Conservation (phyloP, 176 grass and related monocot species). For the Echinochloa phyllopogon region DNA sequence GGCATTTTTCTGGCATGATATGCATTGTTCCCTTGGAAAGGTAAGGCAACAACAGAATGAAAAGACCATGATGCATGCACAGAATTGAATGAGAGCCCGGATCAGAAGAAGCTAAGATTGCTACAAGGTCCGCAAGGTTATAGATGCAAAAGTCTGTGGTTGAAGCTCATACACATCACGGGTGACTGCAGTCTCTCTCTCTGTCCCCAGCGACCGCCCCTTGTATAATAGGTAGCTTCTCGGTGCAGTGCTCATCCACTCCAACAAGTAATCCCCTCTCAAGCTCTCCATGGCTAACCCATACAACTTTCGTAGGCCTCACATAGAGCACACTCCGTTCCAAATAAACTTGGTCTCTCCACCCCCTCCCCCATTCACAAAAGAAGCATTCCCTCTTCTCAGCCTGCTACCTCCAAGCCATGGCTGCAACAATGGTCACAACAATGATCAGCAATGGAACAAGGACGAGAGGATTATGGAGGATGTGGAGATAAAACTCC, state of each 20-base stretch:
- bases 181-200: neutral
- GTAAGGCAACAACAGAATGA: neutral
- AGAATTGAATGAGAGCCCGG: neutral
- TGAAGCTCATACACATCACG: conserved; percentile 40
- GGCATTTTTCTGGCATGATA: neutral
- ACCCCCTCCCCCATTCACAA: conserved; percentile 28
- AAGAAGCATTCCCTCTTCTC: conserved; percentile 54
- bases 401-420: conserved; percentile 50
- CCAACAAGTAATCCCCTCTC: conserved; percentile 33
- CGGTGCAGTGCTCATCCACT: conserved; percentile 30
- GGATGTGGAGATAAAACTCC: conserved; percentile 39
- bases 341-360: conserved; percentile 38
- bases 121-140: conserved; percentile 10
- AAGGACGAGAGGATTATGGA: conserved; percentile 6
- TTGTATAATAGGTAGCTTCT: conserved; percentile 31
- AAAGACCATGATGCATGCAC: neutral
- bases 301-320: conserved; percentile 39
- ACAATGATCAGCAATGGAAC: neutral
- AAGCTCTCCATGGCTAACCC: conserved; percentile 37
- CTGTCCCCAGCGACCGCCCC: neutral
- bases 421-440: conserved; percentile 12
- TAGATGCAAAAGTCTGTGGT: neutral
- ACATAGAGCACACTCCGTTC: conserved; percentile 15
- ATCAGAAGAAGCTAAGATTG: neutral
- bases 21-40: conserved; percentile 4